Base-by-base conservation (phyloP, 2,329 filamentous ascomycete species). In the Alternaria postmessia region DNA sequence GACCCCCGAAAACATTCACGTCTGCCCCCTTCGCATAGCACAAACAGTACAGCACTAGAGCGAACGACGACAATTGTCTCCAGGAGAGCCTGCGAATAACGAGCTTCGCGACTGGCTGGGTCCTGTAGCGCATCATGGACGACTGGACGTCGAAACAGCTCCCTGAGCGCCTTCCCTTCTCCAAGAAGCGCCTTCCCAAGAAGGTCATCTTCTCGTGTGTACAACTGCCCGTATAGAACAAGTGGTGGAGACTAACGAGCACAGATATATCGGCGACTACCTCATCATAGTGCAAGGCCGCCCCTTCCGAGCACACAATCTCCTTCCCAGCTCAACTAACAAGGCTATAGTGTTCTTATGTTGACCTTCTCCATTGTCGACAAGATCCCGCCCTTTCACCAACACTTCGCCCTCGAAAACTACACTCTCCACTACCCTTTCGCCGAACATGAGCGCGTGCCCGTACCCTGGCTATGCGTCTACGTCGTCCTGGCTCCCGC, bases 391-490 rank as follows among this genome's bases (percentile, higher is more conserved):
- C 86, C 86, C 5, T 86, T 81, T 75, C 83, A 87, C 70, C 86
- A 87, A 69, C 84, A 80, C 62, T 88, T 88, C 72, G 82, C 86
- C 22, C 79, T 87, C 44, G 72, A 78, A 24, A 87, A 88, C 68
- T 84, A 83, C 65, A 85, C 83, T 52, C 79, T 88, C 8, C 83
- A 86, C 68, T 88, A 88, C 63, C 85, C 85, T 6, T 87, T 83
- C 67, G 85, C 86, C 64, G 79, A 78, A 5, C 78, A 84, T 20
- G 86, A 88, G 71, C 82, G 84, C 51, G 80, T 88, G 16, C 80
- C 86, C 5, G 84, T 87, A 57, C 62, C 70, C 49, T 71, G 80
- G 59, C 83, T 85, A 47, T 79, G 84, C 51, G 71, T 84, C 54
- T 80, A 87, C 61, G 83, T 83, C 22, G 79, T 82, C 43, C 72